Evolutionary conservation across 352 stramenopile genomes (phyloP).

Genomic region (Pythium utonaiense): DNA sequence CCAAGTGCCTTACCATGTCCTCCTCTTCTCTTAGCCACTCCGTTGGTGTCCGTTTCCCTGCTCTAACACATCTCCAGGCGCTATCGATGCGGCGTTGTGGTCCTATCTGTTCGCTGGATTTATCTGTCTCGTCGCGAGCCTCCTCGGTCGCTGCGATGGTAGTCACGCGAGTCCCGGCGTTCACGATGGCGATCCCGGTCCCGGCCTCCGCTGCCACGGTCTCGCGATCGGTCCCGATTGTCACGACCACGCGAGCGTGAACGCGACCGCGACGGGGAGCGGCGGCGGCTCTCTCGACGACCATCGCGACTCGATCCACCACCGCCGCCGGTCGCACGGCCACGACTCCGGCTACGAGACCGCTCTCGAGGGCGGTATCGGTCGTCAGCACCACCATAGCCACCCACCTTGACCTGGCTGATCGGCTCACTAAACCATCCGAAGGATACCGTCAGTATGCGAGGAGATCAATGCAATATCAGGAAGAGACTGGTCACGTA

Average conservation of each 20-base stretch:
- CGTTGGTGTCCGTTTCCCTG: background rate
- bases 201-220: conserved; percentile 26
- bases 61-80: background rate
- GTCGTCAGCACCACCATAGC: conserved; percentile 27
- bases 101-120: background rate
- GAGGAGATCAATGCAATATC: conserved; percentile 17
- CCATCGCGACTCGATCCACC: conserved; percentile 8
- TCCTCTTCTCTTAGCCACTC: background rate
- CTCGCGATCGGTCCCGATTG: conserved; percentile 11
- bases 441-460: background rate
- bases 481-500: conserved; percentile 23
- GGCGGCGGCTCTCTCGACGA: conserved; percentile 25
- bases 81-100: background rate
- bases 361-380: conserved; percentile 33
- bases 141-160: conserved; percentile 13
- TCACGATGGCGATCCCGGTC: conserved; percentile 36
- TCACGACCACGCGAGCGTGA: conserved; percentile 36
- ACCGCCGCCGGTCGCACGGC: conserved; percentile 5
- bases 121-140: conserved; percentile 23
- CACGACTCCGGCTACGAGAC: conserved; percentile 22
- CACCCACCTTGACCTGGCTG: conserved; percentile 24
- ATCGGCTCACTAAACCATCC: conserved; percentile 22
- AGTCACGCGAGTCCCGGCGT: conserved; percentile 46
- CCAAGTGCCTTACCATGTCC: background rate
- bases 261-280: conserved; percentile 38